Conservation (phyloP, 495 filamentous ascomycete genomes). For the Aspergillus sclerotiicarbonarius region DNA sequence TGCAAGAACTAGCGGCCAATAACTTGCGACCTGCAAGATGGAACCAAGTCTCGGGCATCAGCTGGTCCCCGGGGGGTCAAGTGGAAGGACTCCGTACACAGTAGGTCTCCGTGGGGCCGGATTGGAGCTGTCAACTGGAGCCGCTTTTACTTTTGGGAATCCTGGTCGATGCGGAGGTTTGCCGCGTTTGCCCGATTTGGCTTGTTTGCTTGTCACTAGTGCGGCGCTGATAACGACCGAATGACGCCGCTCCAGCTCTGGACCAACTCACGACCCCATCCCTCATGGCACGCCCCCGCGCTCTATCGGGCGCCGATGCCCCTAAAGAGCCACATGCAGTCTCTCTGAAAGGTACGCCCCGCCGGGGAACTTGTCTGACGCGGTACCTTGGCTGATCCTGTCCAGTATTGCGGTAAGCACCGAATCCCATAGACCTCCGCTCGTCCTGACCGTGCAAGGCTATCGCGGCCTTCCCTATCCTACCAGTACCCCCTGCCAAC, state of each 20-base stretch:
- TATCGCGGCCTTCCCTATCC: slow-evolving; percentile 56
- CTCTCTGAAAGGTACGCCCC: slow-evolving; percentile 69
- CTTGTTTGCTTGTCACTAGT: slow-evolving; percentile 18
- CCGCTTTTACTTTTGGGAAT: not conserved
- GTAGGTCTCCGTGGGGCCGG: not conserved
- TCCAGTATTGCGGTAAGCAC: slow-evolving; percentile 50
- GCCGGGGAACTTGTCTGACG: slow-evolving; percentile 5
- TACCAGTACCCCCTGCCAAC: slow-evolving; percentile 57
- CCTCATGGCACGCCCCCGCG: slow-evolving; percentile 45
- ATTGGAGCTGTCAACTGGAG: no score
- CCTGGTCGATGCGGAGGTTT: slow-evolving; percentile 24
- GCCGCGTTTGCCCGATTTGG: slow-evolving; percentile 26
- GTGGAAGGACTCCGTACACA: no score
- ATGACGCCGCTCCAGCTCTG: slow-evolving; percentile 10
- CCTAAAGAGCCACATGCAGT: slow-evolving; percentile 80
- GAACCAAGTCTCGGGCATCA: no score
- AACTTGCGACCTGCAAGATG: no score
- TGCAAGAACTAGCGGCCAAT: no score
- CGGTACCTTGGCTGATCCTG: slow-evolving; percentile 24
- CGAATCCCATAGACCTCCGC: slow-evolving; percentile 1
- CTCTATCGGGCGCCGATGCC: slow-evolving; percentile 51
- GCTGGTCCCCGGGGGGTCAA: no score
- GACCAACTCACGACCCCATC: not conserved
- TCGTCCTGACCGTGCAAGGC: slow-evolving; percentile 34
- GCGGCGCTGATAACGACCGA: slow-evolving; percentile 11